phyloP scores from a whole-genome alignment of 805 yeast genomes.

The Wickerhamiella vanderwaltii region DNA sequence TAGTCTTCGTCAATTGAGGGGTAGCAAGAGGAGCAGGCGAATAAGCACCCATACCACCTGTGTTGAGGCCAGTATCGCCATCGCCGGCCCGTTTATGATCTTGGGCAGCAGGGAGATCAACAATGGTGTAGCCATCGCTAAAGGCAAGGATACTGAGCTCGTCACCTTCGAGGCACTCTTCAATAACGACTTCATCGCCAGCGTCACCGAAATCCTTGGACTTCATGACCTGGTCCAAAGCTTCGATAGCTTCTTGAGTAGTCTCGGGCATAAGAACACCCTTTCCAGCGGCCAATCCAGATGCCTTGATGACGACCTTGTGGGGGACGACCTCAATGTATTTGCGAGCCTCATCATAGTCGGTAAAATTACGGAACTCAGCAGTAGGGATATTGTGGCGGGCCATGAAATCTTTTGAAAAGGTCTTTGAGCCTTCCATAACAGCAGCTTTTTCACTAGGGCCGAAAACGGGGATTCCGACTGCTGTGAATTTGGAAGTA shows the following conservation, averaged over 20 bases:
- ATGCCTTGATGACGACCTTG: constrained; percentile 86
- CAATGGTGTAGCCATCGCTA: constrained; percentile 84
- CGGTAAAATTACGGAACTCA: constrained; percentile 66
- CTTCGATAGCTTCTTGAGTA: constrained; percentile 73
- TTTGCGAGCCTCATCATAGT: constrained; percentile 59
- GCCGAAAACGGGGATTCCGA: constrained; percentile 94
- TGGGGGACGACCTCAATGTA: constrained; percentile 56
- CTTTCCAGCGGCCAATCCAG: constrained; percentile 97
- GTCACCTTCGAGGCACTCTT: constrained; percentile 93
- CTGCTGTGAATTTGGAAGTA: constrained; percentile 52
- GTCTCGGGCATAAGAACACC: constrained; percentile 89
- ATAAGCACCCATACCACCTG: constrained; percentile 99
- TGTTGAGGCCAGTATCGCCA: constrained; percentile 86
- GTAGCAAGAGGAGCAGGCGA: constrained; percentile 97
- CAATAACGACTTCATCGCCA: constrained; percentile 90
- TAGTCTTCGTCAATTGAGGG: constrained; percentile 51
- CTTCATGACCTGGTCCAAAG: constrained; percentile 80
- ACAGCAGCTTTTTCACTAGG: constrained; percentile 84
- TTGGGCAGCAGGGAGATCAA: constrained; percentile 92
- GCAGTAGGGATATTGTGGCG: constrained; percentile 93
- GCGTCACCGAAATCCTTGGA: constrained; percentile 82
- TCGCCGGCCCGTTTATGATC: constrained; percentile 95
- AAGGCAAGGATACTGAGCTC: constrained; percentile 87
- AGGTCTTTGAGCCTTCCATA: constrained; percentile 95
- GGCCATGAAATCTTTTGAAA: constrained; percentile 87